These are phyloP conservation scores for Marasmius tenuissimus DNA, from an alignment of 1,284 basidiomycete genomes.

Conservation along the genomic window DNA sequence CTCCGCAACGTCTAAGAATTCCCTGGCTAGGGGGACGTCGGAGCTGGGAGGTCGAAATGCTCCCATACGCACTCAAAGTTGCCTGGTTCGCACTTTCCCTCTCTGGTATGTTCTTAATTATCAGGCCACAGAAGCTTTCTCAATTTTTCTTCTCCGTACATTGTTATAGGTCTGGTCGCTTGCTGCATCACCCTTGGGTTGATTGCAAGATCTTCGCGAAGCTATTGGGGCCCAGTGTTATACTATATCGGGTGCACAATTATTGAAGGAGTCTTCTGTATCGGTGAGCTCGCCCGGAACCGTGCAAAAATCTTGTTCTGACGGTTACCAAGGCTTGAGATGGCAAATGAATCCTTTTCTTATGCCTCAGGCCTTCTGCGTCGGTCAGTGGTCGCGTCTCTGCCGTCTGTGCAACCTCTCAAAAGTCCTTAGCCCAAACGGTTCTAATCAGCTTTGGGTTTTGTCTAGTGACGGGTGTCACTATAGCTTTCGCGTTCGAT, in stretches of 20 bases:
- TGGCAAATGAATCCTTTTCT: slow-evolving; percentile 59
- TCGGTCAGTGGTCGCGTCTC: slow-evolving; percentile 35
- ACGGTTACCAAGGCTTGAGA: slow-evolving; percentile 52
- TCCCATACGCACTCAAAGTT: slow-evolving; percentile 20
- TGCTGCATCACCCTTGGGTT: slow-evolving; percentile 48
- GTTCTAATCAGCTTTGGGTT: slow-evolving; percentile 44
- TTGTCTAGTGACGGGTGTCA: slow-evolving; percentile 51
- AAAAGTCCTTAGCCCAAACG: slow-evolving; percentile 42
- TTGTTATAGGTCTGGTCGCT: slow-evolving; percentile 41
- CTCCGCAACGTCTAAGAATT: neutral
- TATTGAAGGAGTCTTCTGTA: slow-evolving; percentile 46
- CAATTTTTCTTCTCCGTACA: slow-evolving; percentile 3
- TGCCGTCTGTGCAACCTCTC: neutral
- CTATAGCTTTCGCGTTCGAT: slow-evolving; percentile 48
- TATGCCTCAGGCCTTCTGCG: slow-evolving; percentile 60
- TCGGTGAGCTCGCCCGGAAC: slow-evolving; percentile 25
- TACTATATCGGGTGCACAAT: slow-evolving; percentile 48
- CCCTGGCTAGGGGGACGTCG: neutral
- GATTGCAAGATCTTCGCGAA: slow-evolving; percentile 37
- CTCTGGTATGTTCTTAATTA: slow-evolving; percentile 12
- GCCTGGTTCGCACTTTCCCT: slow-evolving; percentile 19
- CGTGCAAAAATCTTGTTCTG: neutral
- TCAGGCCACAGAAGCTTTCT: neutral
- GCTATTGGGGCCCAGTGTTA: slow-evolving; percentile 42
- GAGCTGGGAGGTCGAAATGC: slow-evolving; percentile 13